Conservation (phyloP, 805 yeast genomes). For the Pichia cabralensis region DNA sequence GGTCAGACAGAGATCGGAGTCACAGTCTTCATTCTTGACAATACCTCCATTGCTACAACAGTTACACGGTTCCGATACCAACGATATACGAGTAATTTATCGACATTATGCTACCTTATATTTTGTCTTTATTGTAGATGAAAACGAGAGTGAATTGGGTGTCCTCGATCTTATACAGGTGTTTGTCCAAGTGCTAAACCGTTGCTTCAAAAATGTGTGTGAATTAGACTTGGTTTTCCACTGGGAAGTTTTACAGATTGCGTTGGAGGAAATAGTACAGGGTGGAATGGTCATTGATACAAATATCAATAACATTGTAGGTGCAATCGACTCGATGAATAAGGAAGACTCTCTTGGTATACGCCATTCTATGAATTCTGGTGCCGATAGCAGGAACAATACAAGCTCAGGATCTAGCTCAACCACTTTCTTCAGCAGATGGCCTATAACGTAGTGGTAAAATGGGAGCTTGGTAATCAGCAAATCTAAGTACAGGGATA, state of each 20-base stretch:
- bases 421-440: conserved; percentile 10
- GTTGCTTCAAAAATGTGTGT: conserved; percentile 89
- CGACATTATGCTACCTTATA: conserved; percentile 93
- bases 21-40: conserved; percentile 81
- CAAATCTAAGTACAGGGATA: not conserved
- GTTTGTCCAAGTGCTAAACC: conserved; percentile 88
- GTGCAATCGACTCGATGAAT: conserved; percentile 68
- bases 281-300: conserved; percentile 99
- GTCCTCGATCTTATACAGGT: conserved; percentile 91
- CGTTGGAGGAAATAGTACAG: conserved; percentile 83
- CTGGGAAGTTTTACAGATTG: conserved; percentile 93
- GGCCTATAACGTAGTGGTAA: conserved; percentile 11
- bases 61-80: conserved; percentile 35
- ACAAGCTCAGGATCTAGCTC: no score
- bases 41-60: conserved; percentile 60
- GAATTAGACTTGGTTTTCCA: conserved; percentile 96
- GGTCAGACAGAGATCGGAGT: conserved; percentile 57
- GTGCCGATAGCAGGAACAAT: no score
- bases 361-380: no score
- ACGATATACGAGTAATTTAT: conserved; percentile 80
- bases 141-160: conserved; percentile 90
- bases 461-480: no score
- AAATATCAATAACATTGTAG: conserved; percentile 68
- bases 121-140: conserved; percentile 92
- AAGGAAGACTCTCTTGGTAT: conserved; percentile 27